Evolutionary conservation across 495 filamentous ascomycete genomes (phyloP).

Genomic region (Penicillium longicatenatum): DNA sequence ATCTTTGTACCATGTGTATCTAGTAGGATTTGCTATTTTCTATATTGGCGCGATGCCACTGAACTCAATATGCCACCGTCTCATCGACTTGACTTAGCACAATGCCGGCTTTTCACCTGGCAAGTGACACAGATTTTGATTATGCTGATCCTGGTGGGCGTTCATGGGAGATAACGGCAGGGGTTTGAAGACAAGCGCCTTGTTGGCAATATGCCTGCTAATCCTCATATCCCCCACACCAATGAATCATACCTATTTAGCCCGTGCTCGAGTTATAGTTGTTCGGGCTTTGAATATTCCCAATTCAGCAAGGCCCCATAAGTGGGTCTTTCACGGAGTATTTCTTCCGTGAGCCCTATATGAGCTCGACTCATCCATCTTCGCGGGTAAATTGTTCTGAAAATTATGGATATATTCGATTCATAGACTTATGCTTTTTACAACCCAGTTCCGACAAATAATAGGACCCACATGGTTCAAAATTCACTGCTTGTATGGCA

Average conservation of each 20-base stretch:
- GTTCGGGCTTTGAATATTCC: conserved; percentile 1
- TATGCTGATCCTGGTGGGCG: background rate
- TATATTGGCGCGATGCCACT: background rate
- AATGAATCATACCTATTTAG: background rate
- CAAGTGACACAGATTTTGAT: background rate
- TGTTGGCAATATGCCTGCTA: background rate
- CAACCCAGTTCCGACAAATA: background rate
- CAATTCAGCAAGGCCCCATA: background rate
- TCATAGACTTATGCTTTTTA: background rate
- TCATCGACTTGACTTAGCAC: background rate
- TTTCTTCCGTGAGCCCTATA: background rate
- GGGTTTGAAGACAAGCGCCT: background rate
- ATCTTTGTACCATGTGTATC: too few relatives aligned
- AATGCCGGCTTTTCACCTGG: background rate
- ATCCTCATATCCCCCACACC: background rate
- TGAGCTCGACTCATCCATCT: background rate
- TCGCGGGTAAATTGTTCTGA: background rate
- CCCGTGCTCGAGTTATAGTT: conserved; percentile 8
- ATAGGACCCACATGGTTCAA: background rate
- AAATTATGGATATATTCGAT: background rate
- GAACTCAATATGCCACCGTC: background rate
- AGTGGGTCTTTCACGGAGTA: background rate
- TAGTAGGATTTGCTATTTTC: background rate
- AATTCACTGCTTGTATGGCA: conserved; percentile 13
- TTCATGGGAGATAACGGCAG: background rate